phyloP scores from a whole-genome alignment of 2,329 filamentous ascomycete species.

The Talaromyces sp. region DNA sequence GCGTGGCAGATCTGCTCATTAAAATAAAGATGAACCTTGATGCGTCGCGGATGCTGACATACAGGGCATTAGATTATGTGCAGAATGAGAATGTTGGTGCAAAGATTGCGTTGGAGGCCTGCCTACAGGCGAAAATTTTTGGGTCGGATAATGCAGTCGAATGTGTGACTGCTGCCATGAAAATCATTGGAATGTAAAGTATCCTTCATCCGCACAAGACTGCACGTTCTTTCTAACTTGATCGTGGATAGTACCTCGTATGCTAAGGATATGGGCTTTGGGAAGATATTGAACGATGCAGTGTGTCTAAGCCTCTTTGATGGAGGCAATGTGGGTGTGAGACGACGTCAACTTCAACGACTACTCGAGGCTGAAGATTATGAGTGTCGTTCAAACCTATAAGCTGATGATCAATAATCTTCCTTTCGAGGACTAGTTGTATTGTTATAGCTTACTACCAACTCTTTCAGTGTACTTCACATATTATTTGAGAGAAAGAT shows the following conservation, averaged over 20 bases:
- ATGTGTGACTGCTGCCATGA: conserved; percentile 49
- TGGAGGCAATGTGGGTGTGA: conserved; percentile 53
- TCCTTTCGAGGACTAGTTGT: neutral
- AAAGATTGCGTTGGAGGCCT: conserved; percentile 45
- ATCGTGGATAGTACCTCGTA: conserved; percentile 37
- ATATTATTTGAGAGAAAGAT: neutral
- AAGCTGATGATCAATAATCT: neutral
- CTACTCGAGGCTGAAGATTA: neutral
- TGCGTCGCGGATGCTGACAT: conserved; percentile 43
- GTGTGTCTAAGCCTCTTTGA: conserved; percentile 51
- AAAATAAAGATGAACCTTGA: conserved; percentile 53
- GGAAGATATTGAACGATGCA: conserved; percentile 45
- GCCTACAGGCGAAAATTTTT: conserved; percentile 51
- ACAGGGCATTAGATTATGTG: conserved; percentile 24
- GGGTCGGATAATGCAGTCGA: conserved; percentile 50
- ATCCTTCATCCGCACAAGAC: neutral
- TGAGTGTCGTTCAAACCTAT: neutral
- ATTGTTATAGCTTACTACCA: neutral
- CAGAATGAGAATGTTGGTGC: conserved; percentile 18
- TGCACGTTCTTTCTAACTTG: too few species aligned
- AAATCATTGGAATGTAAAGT: conserved; percentile 48
- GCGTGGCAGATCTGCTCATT: conserved; percentile 51
- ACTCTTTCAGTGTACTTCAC: neutral
- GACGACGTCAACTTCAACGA: conserved; percentile 46
- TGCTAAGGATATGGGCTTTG: conserved; percentile 42